Evolutionary conservation across 257 asterid genomes (phyloP), one percentile per base, ranked within the genome.

Genomic region (Rauvolfia tetraphylla): DNA sequence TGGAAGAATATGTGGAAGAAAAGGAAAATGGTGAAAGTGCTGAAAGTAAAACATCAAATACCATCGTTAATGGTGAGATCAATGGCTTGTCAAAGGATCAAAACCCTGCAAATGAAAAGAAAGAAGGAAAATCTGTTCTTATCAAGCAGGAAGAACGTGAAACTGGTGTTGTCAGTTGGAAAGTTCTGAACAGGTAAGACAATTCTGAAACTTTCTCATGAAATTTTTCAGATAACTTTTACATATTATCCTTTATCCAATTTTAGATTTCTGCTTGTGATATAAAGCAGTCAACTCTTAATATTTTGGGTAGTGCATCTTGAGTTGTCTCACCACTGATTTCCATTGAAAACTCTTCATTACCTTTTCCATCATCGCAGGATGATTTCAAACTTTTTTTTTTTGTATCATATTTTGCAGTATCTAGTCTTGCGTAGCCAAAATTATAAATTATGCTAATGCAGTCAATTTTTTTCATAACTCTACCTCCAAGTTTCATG

Each of bases 141-240:
- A 91, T 95, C 80, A 95, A 95, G 89, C 96, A 95, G 87, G 98
- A 95, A 89, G 99, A 95, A 82, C 88, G 99, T 59, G 98, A 93
- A 87, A 95, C 98, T 39, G 99, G 99, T 18, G 98, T 95, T 68
- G 93, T 95, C 82, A 95, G 98, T 87, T 83, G 85, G 86, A 82
- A 88, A 80, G 99, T 95, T 73, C 82, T 95, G 83, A 81, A 74
- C 86, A 91, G 98, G 98, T 93, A 83, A 69, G 67, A 22, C 65
- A 72, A 25, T 77, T 75, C 51, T 70, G 57, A 42, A 53, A 29
- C 71, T 44, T 77, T 39, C 39, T 31, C 1, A 23, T 14, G 6
- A 68, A n/a, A 31, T 48, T 66, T 18, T 38, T 36, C 27, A 22
- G 48, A 27, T 76, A 54, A 14, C 78, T 44, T 56, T 76, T 62